These are phyloP conservation scores for Annulohypoxylon moriforme DNA, from an alignment of 495 filamentous ascomycete genomes.

Conservation along the genomic window DNA sequence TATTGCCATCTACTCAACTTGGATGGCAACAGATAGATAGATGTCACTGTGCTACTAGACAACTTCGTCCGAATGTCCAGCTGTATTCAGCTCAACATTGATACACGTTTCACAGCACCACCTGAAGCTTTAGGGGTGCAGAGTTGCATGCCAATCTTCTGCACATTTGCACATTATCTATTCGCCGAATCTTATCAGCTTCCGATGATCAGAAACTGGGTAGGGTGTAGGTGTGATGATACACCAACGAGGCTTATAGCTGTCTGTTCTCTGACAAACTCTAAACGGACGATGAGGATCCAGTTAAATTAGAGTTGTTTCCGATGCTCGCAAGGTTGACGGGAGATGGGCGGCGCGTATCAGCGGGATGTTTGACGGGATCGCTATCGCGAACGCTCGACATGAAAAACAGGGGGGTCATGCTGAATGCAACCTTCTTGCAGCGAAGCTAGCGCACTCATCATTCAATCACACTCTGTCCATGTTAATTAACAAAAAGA, in stretches of 20 bases:
- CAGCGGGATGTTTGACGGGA: neutral
- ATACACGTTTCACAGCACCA: neutral
- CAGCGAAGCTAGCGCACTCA: conserved; percentile 31
- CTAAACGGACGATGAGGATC: conserved; percentile 13
- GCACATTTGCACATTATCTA: neutral
- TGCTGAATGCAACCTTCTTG: conserved; percentile 29
- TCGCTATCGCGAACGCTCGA: conserved; percentile 23
- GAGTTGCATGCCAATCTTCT: neutral
- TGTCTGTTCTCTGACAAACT: neutral
- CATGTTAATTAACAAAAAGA: conserved; percentile 19
- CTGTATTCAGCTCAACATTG: neutral
- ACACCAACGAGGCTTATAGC: neutral
- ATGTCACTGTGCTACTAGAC: neutral
- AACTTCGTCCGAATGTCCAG: neutral
- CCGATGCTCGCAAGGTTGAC: conserved; percentile 11
- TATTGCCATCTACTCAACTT: neutral
- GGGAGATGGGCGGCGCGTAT: neutral
- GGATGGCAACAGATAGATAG: neutral
- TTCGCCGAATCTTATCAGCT: neutral
- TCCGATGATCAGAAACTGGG: neutral
- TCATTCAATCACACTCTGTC: conserved; percentile 24
- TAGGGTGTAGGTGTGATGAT: neutral
- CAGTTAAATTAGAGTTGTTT: neutral
- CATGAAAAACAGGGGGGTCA: conserved; percentile 18
- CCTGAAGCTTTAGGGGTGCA: neutral